Percentiles rank a stretch among this genome's conserved stretches.
These are phyloP conservation scores for Puccinia hordei DNA, from an alignment of 1,284 basidiomycete genomes.

Conservation along the genomic window DNA sequence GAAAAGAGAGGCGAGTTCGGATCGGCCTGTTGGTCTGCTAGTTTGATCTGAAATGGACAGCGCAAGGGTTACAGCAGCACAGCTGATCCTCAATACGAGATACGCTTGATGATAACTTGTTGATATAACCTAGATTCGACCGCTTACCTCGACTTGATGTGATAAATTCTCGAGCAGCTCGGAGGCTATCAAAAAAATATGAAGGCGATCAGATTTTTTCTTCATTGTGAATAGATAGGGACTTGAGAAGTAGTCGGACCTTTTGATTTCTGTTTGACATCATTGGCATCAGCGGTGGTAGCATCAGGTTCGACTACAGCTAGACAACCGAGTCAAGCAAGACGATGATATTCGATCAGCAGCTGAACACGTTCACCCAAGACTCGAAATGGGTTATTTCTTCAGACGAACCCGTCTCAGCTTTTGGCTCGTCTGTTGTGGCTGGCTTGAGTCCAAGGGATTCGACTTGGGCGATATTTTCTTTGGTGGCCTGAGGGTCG, in stretches of 20 bases:
- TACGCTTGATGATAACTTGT: neutral
- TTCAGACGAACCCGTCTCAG: neutral
- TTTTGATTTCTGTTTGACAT: constrained; percentile 12
- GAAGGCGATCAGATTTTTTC: neutral
- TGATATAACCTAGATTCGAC: neutral
- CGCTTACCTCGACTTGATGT: constrained; percentile 49
- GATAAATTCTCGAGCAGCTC: constrained; percentile 47
- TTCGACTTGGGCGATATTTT: constrained; percentile 28
- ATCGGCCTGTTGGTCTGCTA: constrained; percentile 95
- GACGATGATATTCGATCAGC: neutral
- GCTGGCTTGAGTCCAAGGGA: constrained; percentile 38
- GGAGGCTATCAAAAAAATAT: constrained; percentile 31
- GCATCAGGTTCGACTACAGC: neutral
- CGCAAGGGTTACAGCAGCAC: neutral
- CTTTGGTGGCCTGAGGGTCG: constrained; percentile 31
- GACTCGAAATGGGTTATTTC: neutral
- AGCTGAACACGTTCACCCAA: neutral
- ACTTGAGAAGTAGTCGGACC: neutral
- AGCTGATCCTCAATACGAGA: neutral
- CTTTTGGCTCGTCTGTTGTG: neutral
- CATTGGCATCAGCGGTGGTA: neutral
- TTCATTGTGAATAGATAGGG: neutral
- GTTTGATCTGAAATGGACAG: constrained; percentile 72
- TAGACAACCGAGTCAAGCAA: neutral
- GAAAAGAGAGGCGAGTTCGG: constrained; percentile 93